Evolutionary conservation across 169 alveolate genomes (phyloP).

Genomic region (Cryptosporidium meleagridis): DNA sequence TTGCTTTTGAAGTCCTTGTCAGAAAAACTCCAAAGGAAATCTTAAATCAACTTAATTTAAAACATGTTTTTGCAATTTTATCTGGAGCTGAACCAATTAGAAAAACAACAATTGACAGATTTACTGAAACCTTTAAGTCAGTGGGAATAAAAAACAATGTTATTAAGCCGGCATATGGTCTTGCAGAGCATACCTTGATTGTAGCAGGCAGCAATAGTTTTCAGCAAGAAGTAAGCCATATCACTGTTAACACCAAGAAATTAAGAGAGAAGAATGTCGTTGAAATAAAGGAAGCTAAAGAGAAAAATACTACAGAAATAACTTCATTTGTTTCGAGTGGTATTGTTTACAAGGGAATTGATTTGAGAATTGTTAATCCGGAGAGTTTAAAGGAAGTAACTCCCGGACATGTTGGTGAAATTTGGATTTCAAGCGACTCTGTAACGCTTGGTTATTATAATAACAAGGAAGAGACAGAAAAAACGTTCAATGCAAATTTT

Average conservation of each 20-base stretch:
- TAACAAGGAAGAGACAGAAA: slow-evolving; percentile 76
- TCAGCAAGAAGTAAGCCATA: slow-evolving; percentile 15
- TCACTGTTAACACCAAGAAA: slow-evolving; percentile 74
- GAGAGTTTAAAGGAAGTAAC: slow-evolving; percentile 77
- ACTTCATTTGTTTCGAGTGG: slow-evolving; percentile 70
- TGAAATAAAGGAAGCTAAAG: neutral
- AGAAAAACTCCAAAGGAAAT: slow-evolving; percentile 78
- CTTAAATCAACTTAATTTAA: slow-evolving; percentile 75
- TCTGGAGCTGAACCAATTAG: slow-evolving; percentile 84
- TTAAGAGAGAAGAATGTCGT: slow-evolving; percentile 75
- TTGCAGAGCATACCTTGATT: slow-evolving; percentile 82
- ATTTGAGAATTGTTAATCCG: slow-evolving; percentile 80
- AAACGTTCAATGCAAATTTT: slow-evolving; percentile 65
- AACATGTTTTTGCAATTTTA: slow-evolving; percentile 77
- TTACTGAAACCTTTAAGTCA: slow-evolving; percentile 61
- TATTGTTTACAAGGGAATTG: slow-evolving; percentile 25
- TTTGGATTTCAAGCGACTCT: slow-evolving; percentile 78
- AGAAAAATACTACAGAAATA: neutral
- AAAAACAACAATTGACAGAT: slow-evolving; percentile 77
- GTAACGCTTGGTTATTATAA: slow-evolving; percentile 80
- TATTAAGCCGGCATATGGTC: slow-evolving; percentile 80
- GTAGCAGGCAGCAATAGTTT: slow-evolving; percentile 77
- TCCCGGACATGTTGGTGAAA: slow-evolving; percentile 79
- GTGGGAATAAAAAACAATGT: slow-evolving; percentile 43
- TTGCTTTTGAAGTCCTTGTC: slow-evolving; percentile 81